These are phyloP conservation scores for Hypoxylon lienhwacheense DNA, from an alignment of 495 filamentous ascomycete genomes.

Conservation along the genomic window DNA sequence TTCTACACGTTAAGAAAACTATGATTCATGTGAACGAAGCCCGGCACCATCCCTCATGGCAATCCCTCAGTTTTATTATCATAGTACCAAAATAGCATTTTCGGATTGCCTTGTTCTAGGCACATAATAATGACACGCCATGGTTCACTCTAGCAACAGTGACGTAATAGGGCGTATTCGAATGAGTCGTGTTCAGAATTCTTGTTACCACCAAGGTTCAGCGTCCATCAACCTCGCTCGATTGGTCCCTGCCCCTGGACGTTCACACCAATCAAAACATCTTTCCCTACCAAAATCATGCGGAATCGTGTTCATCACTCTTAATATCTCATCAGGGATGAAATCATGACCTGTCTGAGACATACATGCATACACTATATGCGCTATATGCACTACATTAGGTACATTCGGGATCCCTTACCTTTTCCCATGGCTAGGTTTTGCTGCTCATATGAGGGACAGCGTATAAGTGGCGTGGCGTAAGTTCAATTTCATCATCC, in stretches of 20 bases:
- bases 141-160: constrained; percentile 12
- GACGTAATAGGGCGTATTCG: constrained; percentile 25
- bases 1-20: not conserved
- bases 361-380: not conserved
- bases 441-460: not conserved
- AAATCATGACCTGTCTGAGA: constrained; percentile 17
- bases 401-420: not conserved
- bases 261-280: not conserved
- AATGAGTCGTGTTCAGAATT: constrained; percentile 27
- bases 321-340: constrained; percentile 3
- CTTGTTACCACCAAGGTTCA: no score
- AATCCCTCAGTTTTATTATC: constrained; percentile 23
- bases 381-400: not conserved
- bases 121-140: not conserved
- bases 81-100: constrained; percentile 4
- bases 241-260: constrained; percentile 12
- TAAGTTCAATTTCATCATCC: constrained; percentile 20
- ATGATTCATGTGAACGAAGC: not conserved
- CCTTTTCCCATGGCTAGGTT: constrained; percentile 14
- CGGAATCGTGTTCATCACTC: not conserved
- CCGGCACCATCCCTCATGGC: not conserved
- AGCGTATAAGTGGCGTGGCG: constrained; percentile 5
- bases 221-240: not conserved
- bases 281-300: constrained; percentile 5
- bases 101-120: constrained; percentile 10